A percentile compares a stretch with the other conserved stretches of the same genome.
Evolutionary conservation across 106 monocot species (phyloP).

Genomic region (Triglochin maritima): DNA sequence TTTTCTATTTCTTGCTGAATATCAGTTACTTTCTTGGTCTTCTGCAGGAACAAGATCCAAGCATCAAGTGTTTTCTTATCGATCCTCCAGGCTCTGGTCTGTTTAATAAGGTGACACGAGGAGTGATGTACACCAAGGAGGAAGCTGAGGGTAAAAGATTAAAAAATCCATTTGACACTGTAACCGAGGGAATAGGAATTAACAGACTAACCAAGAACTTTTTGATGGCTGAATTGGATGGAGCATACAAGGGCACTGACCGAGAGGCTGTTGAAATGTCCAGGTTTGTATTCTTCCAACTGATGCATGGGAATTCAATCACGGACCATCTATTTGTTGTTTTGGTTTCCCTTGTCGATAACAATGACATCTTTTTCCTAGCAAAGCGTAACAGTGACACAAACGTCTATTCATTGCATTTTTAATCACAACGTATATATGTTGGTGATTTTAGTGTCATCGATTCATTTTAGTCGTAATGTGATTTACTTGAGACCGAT

Average conservation of each 20-base stretch:
- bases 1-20: not conserved
- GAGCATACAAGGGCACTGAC: constrained; percentile 73
- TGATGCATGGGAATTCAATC: not conserved
- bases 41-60: constrained; percentile 62
- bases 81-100: constrained; percentile 96
- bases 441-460: too few species aligned
- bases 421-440: too few species aligned
- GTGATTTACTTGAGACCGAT: too few species aligned
- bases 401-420: too few species aligned
- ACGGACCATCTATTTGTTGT: too few species aligned
- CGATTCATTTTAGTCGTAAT: too few species aligned
- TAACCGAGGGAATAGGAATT: constrained; percentile 97
- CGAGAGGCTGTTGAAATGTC: constrained; percentile 96
- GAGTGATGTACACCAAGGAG: constrained; percentile 95
- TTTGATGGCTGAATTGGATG: constrained; percentile 83
- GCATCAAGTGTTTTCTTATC: constrained; percentile 77
- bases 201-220: constrained; percentile 91
- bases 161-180: constrained; percentile 94
- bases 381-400: too few species aligned
- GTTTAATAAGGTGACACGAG: constrained; percentile 95
- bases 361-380: too few species aligned
- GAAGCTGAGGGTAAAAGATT: constrained; percentile 89
- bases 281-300: constrained; percentile 27
- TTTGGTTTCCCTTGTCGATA: too few species aligned
- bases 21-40: not conserved